Evolutionary conservation across 2,329 filamentous ascomycete species (phyloP).

Genomic region (Hypoxylon sp.): DNA sequence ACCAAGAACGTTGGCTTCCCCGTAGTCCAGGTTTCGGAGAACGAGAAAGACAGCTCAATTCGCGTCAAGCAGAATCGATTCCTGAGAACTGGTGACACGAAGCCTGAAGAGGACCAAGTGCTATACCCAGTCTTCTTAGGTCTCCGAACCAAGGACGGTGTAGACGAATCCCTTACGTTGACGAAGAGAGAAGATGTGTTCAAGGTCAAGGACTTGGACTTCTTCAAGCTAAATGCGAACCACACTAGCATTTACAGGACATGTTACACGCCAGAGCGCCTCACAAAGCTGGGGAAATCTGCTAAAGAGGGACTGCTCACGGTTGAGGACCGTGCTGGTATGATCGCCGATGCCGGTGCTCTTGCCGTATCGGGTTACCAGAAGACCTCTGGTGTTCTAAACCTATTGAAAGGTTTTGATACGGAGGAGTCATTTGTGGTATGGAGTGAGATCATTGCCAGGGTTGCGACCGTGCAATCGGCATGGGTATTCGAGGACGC

Average conservation of each 20-base stretch:
- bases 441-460: constrained; percentile 90
- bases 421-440: constrained; percentile 91
- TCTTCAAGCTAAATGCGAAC: constrained; percentile 97
- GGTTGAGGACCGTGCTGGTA: constrained; percentile 92
- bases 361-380: constrained; percentile 92
- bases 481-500: constrained; percentile 92
- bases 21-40: constrained; percentile 87
- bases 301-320: constrained; percentile 84
- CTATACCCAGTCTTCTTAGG: constrained; percentile 92
- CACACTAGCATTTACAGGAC: constrained; percentile 95
- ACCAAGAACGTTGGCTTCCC: constrained; percentile 97
- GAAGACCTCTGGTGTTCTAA: constrained; percentile 90
- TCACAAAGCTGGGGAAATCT: constrained; percentile 88
- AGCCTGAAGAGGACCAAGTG: constrained; percentile 90
- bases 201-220: constrained; percentile 83
- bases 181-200: constrained; percentile 80
- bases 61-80: constrained; percentile 96
- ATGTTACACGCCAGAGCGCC: constrained; percentile 84
- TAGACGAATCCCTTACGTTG: constrained; percentile 83
- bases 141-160: constrained; percentile 84
- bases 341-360: constrained; percentile 93
- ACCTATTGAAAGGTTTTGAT: constrained; percentile 87
- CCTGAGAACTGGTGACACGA: constrained; percentile 91
- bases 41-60: constrained; percentile 78
- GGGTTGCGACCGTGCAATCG: constrained; percentile 82